Evolutionary conservation across 2,329 filamentous ascomycete species (phyloP).

Genomic region (Pyrenochaeta sp.): DNA sequence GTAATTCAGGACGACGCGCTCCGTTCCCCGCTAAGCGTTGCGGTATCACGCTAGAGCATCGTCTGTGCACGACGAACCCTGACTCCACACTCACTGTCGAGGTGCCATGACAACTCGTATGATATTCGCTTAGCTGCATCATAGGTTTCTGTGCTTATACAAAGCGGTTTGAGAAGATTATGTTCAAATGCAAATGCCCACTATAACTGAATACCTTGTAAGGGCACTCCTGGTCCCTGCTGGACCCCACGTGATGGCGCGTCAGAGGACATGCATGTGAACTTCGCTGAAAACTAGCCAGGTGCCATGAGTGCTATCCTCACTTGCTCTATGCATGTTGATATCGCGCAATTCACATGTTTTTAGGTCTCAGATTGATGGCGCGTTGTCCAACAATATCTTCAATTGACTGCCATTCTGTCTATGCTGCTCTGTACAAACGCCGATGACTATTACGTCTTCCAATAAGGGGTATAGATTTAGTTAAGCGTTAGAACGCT

Average conservation of each 20-base stretch:
- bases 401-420: conserved; percentile 1
- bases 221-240: background rate
- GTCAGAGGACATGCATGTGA: background rate
- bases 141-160: background rate
- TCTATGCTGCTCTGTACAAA: conserved; percentile 4
- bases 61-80: background rate
- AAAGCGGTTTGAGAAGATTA: background rate
- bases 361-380: background rate
- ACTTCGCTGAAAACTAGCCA: background rate
- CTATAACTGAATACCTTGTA: no score
- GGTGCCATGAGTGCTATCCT: background rate
- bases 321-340: background rate
- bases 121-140: background rate
- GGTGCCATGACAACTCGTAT: background rate
- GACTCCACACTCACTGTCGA: background rate
- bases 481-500: conserved; percentile 8
- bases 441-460: background rate
- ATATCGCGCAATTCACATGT: no score
- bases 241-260: conserved; percentile 23
- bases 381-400: background rate
- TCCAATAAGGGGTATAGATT: conserved; percentile 18
- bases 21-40: conserved; percentile 24
- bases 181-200: no score
- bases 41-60: conserved; percentile 15
- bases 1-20: conserved; percentile 29